These are phyloP conservation scores for Gaillardinia entomophila DNA, from an alignment of 805 yeast genomes.

Conservation along the genomic window DNA sequence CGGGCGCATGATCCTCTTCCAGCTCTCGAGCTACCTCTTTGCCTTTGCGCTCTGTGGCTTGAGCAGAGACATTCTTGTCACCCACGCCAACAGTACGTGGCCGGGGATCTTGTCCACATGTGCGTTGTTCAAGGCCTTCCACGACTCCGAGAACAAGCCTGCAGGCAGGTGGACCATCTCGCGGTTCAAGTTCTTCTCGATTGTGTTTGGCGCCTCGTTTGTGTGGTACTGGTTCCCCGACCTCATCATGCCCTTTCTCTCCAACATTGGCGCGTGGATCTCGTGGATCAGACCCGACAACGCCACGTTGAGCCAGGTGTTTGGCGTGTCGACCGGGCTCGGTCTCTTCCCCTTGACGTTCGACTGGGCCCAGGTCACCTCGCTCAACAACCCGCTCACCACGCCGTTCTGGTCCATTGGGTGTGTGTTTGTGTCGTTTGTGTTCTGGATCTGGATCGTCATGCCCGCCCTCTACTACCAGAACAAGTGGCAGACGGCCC, in stretches of 20 bases:
- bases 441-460: constrained; percentile 12
- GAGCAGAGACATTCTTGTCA: constrained; percentile 2
- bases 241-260: constrained; percentile 4
- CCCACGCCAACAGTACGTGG: constrained; percentile 3
- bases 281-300: constrained; percentile 6
- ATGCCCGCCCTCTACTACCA: constrained; percentile 16
- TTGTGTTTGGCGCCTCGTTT: constrained; percentile 35
- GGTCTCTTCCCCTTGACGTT: constrained; percentile 8
- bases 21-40: constrained; percentile 3
- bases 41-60: constrained; percentile 4
- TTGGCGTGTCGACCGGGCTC: constrained; percentile 6
- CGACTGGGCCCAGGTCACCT: constrained; percentile 7
- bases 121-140: constrained; percentile 6
- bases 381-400: constrained; percentile 6
- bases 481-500: constrained; percentile 17
- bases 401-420: constrained; percentile 8
- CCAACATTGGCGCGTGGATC: constrained; percentile 5
- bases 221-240: constrained; percentile 47
- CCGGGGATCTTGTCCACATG: constrained; percentile 4
- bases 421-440: constrained; percentile 6
- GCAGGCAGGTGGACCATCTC: constrained; percentile 61
- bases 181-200: constrained; percentile 43
- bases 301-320: constrained; percentile 6
- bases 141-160: constrained; percentile 38
- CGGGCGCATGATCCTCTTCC: constrained; percentile 5